Evolutionary conservation across 2,329 filamentous ascomycete species (phyloP).

Genomic region (Xylariales sp.): DNA sequence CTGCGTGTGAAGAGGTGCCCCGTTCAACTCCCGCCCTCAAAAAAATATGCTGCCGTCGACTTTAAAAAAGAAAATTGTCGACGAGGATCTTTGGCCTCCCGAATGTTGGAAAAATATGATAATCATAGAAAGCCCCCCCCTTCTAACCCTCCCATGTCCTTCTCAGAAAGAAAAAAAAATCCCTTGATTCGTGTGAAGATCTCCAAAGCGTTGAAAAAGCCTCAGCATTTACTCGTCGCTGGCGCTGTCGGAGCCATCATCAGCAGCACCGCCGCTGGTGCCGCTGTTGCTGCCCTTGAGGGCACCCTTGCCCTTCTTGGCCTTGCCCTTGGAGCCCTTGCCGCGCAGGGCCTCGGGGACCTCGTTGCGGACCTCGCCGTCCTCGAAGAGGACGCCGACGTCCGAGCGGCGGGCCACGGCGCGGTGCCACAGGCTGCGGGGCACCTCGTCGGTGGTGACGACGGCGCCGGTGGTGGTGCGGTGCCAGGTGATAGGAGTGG

Average conservation of each 20-base stretch:
- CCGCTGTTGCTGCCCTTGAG: conserved; percentile 23
- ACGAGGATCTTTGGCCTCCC: too few relatives aligned
- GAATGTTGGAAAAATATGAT: too few relatives aligned
- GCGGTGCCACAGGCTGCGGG: conserved; percentile 34
- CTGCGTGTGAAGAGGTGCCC: too few relatives aligned
- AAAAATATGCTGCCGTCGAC: too few relatives aligned
- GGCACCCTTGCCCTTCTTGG: conserved; percentile 33
- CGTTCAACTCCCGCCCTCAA: too few relatives aligned
- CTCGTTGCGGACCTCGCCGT: conserved; percentile 37
- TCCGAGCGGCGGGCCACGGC: conserved; percentile 35
- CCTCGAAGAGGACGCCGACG: conserved; percentile 36
- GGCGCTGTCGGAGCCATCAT: too few relatives aligned
- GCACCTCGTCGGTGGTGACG: conserved; percentile 28
- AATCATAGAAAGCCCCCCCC: too few relatives aligned
- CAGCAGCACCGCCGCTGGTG: conserved; percentile 23
- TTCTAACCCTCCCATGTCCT: too few relatives aligned
- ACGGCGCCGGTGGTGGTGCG: conserved; percentile 30
- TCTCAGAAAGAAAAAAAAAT: too few relatives aligned
- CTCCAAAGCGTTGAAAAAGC: too few relatives aligned
- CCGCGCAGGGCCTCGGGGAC: conserved; percentile 34
- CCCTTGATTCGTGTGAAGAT: too few relatives aligned
- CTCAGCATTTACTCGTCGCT: conserved; percentile 18
- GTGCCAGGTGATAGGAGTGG: conserved; percentile 32
- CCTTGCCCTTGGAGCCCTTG: conserved; percentile 36
- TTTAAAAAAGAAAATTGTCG: too few relatives aligned